These are phyloP conservation scores for Erodium texanum DNA, from an alignment of 441 rosid genomes.

Conservation along the genomic window DNA sequence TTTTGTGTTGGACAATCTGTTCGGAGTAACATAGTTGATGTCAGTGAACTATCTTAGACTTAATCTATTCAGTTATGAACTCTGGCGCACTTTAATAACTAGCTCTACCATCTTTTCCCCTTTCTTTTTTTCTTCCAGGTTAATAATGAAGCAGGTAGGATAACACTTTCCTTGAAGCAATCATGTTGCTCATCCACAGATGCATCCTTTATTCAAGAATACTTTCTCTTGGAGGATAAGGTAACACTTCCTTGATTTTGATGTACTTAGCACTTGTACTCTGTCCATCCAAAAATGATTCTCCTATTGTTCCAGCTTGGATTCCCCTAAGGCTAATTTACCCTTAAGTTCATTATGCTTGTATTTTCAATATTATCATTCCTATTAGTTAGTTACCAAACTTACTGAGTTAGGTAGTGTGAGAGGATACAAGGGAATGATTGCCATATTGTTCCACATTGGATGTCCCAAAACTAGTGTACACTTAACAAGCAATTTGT, in stretches of 20 bases:
- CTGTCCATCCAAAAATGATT: not conserved
- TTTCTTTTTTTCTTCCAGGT: constrained; percentile 41
- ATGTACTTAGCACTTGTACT: not conserved
- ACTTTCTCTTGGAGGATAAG: constrained; percentile 72
- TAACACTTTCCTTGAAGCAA: constrained; percentile 80
- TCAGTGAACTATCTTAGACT: constrained; percentile 36
- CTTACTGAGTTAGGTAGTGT: not conserved
- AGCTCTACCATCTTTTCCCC: constrained; percentile 8
- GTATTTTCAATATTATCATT: not conserved
- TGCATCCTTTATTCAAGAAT: constrained; percentile 71
- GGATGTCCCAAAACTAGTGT: no score
- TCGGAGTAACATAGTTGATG: constrained; percentile 72
- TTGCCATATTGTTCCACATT: no score
- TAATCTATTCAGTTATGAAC: constrained; percentile 7
- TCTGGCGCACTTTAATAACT: constrained; percentile 16
- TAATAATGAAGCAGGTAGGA: constrained; percentile 53
- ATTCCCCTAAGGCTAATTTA: not conserved
- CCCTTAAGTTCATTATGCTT: not conserved
- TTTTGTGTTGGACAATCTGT: constrained; percentile 93
- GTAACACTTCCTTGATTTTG: constrained; percentile 25
- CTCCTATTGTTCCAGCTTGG: not conserved
- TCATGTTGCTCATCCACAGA: constrained; percentile 78
- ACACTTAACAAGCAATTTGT: no score
- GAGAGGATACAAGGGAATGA: no score
- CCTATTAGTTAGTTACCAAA: not conserved